Evolutionary conservation across 192 early-diverging fungal genomes (phyloP).

Genomic region (Coemansia umbellata): DNA sequence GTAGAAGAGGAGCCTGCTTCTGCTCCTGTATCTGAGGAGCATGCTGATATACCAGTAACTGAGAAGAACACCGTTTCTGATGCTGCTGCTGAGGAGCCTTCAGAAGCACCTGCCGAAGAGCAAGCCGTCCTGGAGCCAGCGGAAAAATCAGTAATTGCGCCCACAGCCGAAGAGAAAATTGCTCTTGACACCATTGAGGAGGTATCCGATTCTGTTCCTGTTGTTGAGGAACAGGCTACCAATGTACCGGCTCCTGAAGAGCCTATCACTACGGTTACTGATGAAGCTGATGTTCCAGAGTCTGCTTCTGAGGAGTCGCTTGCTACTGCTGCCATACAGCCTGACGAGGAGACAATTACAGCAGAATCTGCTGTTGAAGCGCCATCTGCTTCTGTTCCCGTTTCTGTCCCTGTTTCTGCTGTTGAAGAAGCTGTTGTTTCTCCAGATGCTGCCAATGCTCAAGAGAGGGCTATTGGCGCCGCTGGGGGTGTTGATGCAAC

Average conservation of each 20-base stretch:
- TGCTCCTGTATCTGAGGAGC: background rate
- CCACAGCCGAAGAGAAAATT: background rate
- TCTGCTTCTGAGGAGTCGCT: background rate
- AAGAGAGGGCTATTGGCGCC: background rate
- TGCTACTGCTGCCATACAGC: background rate
- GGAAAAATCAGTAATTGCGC: too few species aligned
- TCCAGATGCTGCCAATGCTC: too few species aligned
- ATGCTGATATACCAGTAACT: too few species aligned
- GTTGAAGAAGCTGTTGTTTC: conserved; percentile 3
- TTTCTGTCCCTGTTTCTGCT: background rate
- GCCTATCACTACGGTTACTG: background rate
- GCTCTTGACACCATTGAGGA: background rate
- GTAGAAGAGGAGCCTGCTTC: background rate
- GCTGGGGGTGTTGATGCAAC: too few species aligned
- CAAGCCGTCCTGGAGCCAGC: too few species aligned
- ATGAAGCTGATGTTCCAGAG: background rate
- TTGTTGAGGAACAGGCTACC: background rate
- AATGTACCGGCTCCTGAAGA: background rate
- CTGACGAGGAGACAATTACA: background rate
- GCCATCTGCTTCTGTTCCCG: background rate
- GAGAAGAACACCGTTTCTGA: too few species aligned
- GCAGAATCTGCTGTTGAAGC: conserved; percentile 1
- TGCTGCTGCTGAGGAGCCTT: background rate
- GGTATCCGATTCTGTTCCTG: background rate
- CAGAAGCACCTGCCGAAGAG: background rate